Evolutionary conservation across 2,329 filamentous ascomycete species (phyloP).

Genomic region (Botrytis galanthina): DNA sequence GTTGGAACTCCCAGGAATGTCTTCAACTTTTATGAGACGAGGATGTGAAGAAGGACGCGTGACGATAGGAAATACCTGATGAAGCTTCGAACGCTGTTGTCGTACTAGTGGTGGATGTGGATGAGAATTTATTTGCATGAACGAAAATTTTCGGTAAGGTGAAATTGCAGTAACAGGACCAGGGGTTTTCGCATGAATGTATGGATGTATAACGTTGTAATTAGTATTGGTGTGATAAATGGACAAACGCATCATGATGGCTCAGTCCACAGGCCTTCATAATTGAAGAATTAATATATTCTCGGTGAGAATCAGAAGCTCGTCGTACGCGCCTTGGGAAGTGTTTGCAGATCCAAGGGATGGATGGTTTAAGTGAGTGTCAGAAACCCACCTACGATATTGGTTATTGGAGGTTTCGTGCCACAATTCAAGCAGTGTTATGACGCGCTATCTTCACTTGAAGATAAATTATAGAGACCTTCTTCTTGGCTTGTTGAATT

Average conservation of each 20-base stretch:
- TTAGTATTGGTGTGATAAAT: not conserved
- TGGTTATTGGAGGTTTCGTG: not conserved
- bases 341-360: not conserved
- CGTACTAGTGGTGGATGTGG: not conserved
- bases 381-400: accelerated
- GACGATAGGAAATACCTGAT: not conserved
- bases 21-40: not conserved
- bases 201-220: not conserved
- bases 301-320: not conserved
- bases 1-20: accelerated
- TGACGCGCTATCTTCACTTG: not conserved
- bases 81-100: not conserved
- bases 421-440: not conserved
- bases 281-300: not conserved
- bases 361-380: not conserved
- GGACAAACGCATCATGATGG: not conserved
- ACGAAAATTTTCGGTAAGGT: not conserved
- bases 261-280: not conserved
- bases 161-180: not conserved
- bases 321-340: not conserved
- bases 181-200: accelerated
- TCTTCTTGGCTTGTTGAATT: not conserved
- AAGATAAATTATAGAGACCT: not conserved
- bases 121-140: not conserved
- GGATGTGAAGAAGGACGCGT: not conserved